Evolutionary conservation across 352 stramenopile genomes (phyloP).

Genomic region (Thraustochytrium sp.): DNA sequence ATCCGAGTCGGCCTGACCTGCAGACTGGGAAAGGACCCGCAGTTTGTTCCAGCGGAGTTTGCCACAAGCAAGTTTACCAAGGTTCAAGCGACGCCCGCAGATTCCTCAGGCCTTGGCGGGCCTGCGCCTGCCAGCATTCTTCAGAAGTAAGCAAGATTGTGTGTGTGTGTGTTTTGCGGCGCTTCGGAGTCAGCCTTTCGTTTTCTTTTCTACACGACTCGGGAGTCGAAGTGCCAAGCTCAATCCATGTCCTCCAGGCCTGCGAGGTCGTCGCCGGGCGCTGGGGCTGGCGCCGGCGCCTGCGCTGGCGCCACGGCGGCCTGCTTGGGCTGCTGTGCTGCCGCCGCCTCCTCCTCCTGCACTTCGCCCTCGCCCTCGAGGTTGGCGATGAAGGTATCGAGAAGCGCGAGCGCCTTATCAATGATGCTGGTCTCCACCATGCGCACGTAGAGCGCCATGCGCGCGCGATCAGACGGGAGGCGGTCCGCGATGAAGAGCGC

Average conservation of each 20-base stretch:
- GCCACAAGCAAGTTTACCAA: no score
- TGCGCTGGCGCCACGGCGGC: no score
- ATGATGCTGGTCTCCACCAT: slow-evolving; percentile 8
- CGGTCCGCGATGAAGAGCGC: neutral
- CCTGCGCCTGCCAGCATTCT: neutral
- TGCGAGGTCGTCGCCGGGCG: neutral
- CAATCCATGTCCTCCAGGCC: neutral
- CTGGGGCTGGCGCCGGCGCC: neutral
- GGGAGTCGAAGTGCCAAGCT: no score
- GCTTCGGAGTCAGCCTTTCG: no score
- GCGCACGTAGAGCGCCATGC: slow-evolving; percentile 31
- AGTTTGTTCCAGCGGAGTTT: no score
- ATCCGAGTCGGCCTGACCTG: neutral
- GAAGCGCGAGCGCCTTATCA: neutral
- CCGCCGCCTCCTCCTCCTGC: neutral
- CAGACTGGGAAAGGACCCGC: no score
- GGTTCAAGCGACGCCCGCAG: no score
- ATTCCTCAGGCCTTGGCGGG: no score
- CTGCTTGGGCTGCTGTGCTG: no score
- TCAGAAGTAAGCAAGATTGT: neutral
- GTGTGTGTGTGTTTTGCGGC: no score
- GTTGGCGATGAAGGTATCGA: neutral
- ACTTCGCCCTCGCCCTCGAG: neutral
- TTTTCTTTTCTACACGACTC: no score
- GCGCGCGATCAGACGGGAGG: neutral